Evolutionary conservation across 164 flowering plant species (phyloP), one percentile per base, ranked within the genome.

Genomic region (Dillenia turbinata): DNA sequence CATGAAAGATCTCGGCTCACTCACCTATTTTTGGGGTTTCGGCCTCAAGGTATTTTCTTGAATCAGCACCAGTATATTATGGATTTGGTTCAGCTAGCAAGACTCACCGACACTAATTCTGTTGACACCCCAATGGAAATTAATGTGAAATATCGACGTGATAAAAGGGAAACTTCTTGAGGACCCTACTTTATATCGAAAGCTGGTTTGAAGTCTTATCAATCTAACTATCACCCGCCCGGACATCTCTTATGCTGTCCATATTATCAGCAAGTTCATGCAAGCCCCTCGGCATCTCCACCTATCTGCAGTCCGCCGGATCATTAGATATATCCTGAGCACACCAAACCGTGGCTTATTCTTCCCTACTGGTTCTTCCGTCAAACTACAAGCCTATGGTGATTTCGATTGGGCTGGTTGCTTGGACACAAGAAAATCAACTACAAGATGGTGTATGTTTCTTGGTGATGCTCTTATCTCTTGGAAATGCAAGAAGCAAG

Each of bases 401-500:
- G 59, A 49, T 46, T 45, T 24, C 13, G 51, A 54, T 54, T 63
- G 59, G 59, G 40, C 40, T 33, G 40, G 40, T 33, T 33, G 7
- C 40, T 7, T 7, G 7, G 40, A 33, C 40, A 5, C 49, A 11
- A 47, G n/a, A 43, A 59, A 47, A 47, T 59, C 52, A 47, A 59
- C 62, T 19, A 59, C 52, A 0, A 44, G 52, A 47, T 59, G 14
- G 62, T 47, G 62, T n/a, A n/a, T 59, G 43, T 59, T 59, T 59
- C 52, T 44, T 61, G 65, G 65, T 52, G 49, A 51, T 61, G 65
- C 65, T 43, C 49, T 52, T 51, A 33, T 33, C 40, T 33, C 7
- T 33, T 33, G 40, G 40, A 33, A 33, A 33, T 33, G 7, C 7
- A 33, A 51, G 44, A 49, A 47, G 53, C 53, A 60, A 11, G 44